Evolutionary conservation across 2,329 filamentous ascomycete genomes (phyloP).

Genomic region (Tolypocladium guangdongense): DNA sequence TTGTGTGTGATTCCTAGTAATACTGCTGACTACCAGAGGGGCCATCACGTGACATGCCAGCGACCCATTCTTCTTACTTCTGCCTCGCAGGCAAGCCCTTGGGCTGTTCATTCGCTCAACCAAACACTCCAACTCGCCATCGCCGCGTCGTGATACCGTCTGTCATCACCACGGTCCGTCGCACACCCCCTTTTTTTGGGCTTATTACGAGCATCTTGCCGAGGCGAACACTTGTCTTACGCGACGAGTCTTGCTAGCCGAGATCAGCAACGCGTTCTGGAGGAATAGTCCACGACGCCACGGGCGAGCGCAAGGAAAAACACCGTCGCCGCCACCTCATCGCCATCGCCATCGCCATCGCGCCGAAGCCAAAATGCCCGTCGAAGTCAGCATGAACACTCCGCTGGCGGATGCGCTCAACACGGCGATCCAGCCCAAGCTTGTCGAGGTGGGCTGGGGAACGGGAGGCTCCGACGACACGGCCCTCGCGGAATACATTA

Average conservation of each 20-base stretch:
- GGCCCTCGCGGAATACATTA: conserved; percentile 88
- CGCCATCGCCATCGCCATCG: not conserved
- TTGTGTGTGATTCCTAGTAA: not conserved
- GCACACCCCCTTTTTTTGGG: not conserved
- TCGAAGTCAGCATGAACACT: conserved; percentile 66
- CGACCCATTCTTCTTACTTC: not conserved
- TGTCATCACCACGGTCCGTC: not conserved
- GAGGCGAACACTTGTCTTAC: not conserved
- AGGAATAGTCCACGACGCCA: conserved; percentile 4
- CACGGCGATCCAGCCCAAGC: conserved; percentile 74
- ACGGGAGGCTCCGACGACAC: conserved; percentile 66
- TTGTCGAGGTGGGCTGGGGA: conserved; percentile 88
- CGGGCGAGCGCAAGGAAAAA: conserved; percentile 2
- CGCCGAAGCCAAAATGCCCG: conserved; percentile 49
- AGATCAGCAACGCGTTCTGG: not conserved
- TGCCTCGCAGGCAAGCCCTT: not conserved
- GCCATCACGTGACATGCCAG: not conserved
- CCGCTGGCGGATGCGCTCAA: conserved; percentile 78
- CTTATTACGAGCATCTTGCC: not conserved
- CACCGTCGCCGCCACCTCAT: not conserved
- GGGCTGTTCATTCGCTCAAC: not conserved
- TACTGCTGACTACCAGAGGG: not conserved
- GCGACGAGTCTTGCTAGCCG: not conserved
- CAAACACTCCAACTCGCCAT: not conserved
- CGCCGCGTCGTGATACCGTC: not conserved